Evolutionary conservation across 2,329 filamentous ascomycete species (phyloP).

Genomic region (Dryadomyces sulphureus): DNA sequence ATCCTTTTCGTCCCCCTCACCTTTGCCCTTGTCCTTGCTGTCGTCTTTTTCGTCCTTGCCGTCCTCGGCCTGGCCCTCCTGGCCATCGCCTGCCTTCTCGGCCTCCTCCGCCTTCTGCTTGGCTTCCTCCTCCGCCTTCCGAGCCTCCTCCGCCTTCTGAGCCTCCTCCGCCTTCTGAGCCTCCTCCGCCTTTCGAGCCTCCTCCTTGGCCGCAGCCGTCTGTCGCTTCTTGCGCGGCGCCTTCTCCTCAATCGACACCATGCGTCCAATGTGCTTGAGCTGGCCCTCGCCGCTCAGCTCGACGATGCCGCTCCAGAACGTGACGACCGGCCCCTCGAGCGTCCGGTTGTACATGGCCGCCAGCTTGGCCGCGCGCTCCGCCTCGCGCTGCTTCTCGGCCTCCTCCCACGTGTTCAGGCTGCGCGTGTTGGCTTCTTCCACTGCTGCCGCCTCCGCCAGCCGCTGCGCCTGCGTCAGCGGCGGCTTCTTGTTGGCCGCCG

Average conservation of each 20-base stretch:
- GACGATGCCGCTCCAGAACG: slow-evolving; percentile 85
- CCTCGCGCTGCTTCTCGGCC: slow-evolving; percentile 75
- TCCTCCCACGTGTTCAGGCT: slow-evolving; percentile 90
- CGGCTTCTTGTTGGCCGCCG: slow-evolving; percentile 62
- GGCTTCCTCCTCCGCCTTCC: too few relatives aligned
- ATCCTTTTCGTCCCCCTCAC: neutral
- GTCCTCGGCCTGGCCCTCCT: neutral
- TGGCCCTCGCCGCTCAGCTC: slow-evolving; percentile 60
- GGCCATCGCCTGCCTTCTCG: neutral
- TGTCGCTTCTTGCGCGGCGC: slow-evolving; percentile 35
- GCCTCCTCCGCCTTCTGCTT: neutral
- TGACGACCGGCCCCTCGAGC: slow-evolving; percentile 76
- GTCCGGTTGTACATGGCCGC: slow-evolving; percentile 79
- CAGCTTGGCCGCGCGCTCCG: slow-evolving; percentile 67
- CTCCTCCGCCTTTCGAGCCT: slow-evolving; percentile 8
- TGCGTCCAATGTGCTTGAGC: slow-evolving; percentile 54
- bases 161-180: neutral
- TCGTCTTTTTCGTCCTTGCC: neutral
- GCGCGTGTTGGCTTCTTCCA: slow-evolving; percentile 78
- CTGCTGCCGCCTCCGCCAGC: slow-evolving; percentile 63
- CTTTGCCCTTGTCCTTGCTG: neutral
- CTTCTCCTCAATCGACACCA: slow-evolving; percentile 47
- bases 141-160: too few relatives aligned
- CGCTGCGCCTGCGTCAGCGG: slow-evolving; percentile 79
- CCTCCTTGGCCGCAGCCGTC: slow-evolving; percentile 16